Conservation (phyloP, 1,139 yeast species). For the Kazachstania sp. region DNA sequence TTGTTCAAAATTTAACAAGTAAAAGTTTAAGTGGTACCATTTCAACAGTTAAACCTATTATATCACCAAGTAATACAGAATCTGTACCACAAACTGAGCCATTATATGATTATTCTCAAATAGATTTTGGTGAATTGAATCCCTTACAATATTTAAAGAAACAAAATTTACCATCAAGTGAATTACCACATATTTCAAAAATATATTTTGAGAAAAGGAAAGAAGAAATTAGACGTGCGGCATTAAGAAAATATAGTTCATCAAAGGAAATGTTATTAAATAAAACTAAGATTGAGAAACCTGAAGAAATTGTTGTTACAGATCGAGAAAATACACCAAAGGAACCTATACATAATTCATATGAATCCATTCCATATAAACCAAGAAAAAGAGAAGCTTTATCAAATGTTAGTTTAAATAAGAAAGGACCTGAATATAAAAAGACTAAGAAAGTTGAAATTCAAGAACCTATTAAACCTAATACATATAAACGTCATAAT, state of each 20-base stretch:
- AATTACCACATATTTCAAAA: slow-evolving; percentile 32
- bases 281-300: not conserved
- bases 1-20: not conserved
- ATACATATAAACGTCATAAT: slow-evolving; percentile 11
- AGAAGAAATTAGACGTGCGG: slow-evolving; percentile 26
- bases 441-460: slow-evolving; percentile 19
- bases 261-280: slow-evolving; percentile 3
- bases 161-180: slow-evolving; percentile 31
- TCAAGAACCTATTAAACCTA: slow-evolving; percentile 17
- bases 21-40: not conserved
- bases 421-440: slow-evolving; percentile 10
- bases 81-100: not conserved
- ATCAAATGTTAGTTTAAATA: slow-evolving; percentile 24
- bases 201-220: slow-evolving; percentile 33
- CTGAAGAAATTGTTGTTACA: not conserved
- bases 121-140: slow-evolving; percentile 33
- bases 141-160: slow-evolving; percentile 34
- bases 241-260: slow-evolving; percentile 18
- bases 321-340: not conserved
- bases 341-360: not conserved
- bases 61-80: not conserved
- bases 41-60: not conserved
- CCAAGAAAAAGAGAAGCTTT: slow-evolving; percentile 23
- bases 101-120: slow-evolving; percentile 14
- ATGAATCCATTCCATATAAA: not conserved